Conservation (phyloP, 2,329 filamentous ascomycete genomes). For the Basipetospora chlamydospora region DNA sequence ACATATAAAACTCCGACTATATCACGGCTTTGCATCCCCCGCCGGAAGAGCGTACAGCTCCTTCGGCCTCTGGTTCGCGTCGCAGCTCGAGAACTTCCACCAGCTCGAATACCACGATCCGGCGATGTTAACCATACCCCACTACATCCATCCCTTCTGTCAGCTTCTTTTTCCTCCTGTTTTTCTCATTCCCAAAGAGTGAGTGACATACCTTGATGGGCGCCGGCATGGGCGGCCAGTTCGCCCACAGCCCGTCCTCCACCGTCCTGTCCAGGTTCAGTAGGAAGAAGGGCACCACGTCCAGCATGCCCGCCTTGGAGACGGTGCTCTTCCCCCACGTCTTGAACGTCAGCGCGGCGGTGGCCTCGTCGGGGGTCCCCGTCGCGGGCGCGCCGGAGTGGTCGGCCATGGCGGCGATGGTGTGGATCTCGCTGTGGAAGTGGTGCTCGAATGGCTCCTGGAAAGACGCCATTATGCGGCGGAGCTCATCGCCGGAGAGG, state of each 20-base stretch:
- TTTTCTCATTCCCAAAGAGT: no score
- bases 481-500: conserved; percentile 29
- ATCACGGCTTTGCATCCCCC: background rate
- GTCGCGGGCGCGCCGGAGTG: conserved; percentile 36
- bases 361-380: conserved; percentile 27
- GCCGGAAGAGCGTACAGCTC: conserved; percentile 32
- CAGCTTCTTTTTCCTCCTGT: background rate
- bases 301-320: conserved; percentile 42
- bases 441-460: conserved; percentile 34
- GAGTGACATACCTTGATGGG: conserved; percentile 29
- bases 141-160: conserved; percentile 13
- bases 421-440: conserved; percentile 40
- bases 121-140: conserved; percentile 43
- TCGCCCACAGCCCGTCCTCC: conserved; percentile 44
- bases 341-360: conserved; percentile 38
- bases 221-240: conserved; percentile 50
- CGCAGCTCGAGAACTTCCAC: conserved; percentile 54
- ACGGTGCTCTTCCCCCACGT: conserved; percentile 49
- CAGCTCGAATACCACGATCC: conserved; percentile 39
- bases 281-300: conserved; percentile 51
- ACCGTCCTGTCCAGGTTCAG: conserved; percentile 45
- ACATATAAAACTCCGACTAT: no score
- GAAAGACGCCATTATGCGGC: conserved; percentile 35
- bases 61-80: conserved; percentile 34
- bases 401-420: conserved; percentile 31